Evolutionary conservation across 2,329 filamentous ascomycete species (phyloP).

Genomic region (Xylaria hypoxylon): DNA sequence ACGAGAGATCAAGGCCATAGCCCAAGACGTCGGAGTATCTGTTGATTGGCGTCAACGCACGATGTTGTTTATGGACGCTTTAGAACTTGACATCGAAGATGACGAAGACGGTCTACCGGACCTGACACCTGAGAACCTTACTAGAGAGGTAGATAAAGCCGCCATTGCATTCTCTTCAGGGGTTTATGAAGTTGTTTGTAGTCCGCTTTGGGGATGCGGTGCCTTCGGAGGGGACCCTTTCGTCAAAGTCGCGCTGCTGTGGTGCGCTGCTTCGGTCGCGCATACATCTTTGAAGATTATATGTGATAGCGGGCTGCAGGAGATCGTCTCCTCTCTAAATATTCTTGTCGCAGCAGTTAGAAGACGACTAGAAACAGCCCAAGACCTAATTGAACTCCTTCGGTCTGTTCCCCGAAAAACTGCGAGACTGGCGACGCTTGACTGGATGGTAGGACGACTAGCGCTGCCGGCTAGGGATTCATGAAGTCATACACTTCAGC

Average conservation of each 20-base stretch:
- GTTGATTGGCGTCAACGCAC: conserved; percentile 20
- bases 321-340: background rate
- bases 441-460: conserved; percentile 15
- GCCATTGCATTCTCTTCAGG: conserved; percentile 25
- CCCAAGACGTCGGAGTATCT: background rate
- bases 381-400: conserved; percentile 12
- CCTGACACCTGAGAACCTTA: conserved; percentile 5
- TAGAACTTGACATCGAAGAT: conserved; percentile 20
- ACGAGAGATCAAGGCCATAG: conserved; percentile 13
- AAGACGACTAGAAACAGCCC: background rate
- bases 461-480: background rate
- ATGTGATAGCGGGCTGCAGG: conserved; percentile 12
- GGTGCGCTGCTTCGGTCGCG: conserved; percentile 22
- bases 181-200: conserved; percentile 10
- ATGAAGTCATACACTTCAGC: background rate
- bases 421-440: conserved; percentile 13
- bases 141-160: conserved; percentile 19
- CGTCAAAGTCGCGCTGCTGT: conserved; percentile 27
- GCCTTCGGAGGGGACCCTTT: conserved; percentile 29
- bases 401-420: conserved; percentile 19
- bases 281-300: conserved; percentile 14
- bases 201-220: conserved; percentile 33
- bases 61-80: conserved; percentile 32
- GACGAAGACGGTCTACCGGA: conserved; percentile 16
- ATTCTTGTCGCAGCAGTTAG: background rate